Conservation (phyloP, 257 asterid species). For the Echium plantagineum region DNA sequence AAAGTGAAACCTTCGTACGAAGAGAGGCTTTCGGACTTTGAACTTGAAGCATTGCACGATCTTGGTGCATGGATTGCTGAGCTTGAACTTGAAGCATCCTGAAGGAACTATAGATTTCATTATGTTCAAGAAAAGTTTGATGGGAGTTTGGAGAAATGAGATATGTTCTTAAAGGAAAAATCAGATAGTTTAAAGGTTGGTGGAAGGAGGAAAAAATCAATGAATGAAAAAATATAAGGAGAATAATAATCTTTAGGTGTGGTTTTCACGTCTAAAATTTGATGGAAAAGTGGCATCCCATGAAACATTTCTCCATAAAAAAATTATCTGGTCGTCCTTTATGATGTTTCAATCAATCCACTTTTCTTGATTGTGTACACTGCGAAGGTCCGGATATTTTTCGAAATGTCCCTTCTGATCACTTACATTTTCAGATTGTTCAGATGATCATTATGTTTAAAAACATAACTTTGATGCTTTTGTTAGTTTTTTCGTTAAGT, state of each 20-base stretch:
- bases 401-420: no score
- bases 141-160: slow-evolving; percentile 11
- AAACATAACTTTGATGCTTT: no score
- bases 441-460: no score
- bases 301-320: no score
- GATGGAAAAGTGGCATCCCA: slow-evolving; percentile 22
- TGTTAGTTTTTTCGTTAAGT: no score
- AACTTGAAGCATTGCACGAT: slow-evolving; percentile 32
- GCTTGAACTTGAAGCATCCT: slow-evolving; percentile 38
- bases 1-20: slow-evolving; percentile 22
- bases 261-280: slow-evolving; percentile 39
- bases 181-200: slow-evolving; percentile 2
- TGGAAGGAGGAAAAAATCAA: not conserved
- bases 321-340: no score
- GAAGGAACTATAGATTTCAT: slow-evolving; percentile 22
- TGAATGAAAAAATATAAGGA: not conserved
- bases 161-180: not conserved
- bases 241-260: slow-evolving; percentile 8
- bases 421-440: no score
- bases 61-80: slow-evolving; percentile 47
- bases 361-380: no score
- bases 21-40: slow-evolving; percentile 40
- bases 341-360: no score
- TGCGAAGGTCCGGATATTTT: no score
- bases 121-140: slow-evolving; percentile 9